Evolutionary conservation across 208 protist genomes (phyloP).

Genomic region (Wallacemonas sp.): DNA sequence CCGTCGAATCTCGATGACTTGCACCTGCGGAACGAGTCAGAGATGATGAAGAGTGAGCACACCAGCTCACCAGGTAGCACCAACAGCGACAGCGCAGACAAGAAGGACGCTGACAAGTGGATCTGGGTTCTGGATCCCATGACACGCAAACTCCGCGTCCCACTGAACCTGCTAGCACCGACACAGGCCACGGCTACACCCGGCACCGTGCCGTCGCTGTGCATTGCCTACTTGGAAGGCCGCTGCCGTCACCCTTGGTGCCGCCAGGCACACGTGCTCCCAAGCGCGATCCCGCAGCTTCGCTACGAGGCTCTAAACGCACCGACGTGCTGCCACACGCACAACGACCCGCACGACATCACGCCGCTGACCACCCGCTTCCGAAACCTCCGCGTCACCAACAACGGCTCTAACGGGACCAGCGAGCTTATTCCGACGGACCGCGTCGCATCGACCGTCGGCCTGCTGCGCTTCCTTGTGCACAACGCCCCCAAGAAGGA

Average conservation of each 20-base stretch:
- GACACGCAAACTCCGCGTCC: conserved; percentile 86
- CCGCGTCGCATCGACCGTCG: conserved; percentile 80
- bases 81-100: conserved; percentile 28
- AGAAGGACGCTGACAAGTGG: conserved; percentile 66
- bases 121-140: conserved; percentile 90
- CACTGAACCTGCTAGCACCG: conserved; percentile 63
- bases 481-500: conserved; percentile 57
- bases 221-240: conserved; percentile 84
- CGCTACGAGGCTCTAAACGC: conserved; percentile 84
- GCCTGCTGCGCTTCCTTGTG: conserved; percentile 80
- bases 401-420: conserved; percentile 47
- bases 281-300: conserved; percentile 70
- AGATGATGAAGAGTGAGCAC: conserved; percentile 9
- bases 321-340: conserved; percentile 82
- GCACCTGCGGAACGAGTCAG: background rate
- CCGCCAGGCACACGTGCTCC: conserved; percentile 83
- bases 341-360: conserved; percentile 84
- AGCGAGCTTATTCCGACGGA: conserved; percentile 77
- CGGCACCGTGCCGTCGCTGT: conserved; percentile 84
- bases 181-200: conserved; percentile 85
- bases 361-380: conserved; percentile 66
- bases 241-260: conserved; percentile 90
- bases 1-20: conserved; percentile 6
- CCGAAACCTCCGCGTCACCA: conserved; percentile 65
- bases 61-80: conserved; percentile 21